phyloP scores from a whole-genome alignment of 495 filamentous ascomycete species.

The Penicillium fimorum region DNA sequence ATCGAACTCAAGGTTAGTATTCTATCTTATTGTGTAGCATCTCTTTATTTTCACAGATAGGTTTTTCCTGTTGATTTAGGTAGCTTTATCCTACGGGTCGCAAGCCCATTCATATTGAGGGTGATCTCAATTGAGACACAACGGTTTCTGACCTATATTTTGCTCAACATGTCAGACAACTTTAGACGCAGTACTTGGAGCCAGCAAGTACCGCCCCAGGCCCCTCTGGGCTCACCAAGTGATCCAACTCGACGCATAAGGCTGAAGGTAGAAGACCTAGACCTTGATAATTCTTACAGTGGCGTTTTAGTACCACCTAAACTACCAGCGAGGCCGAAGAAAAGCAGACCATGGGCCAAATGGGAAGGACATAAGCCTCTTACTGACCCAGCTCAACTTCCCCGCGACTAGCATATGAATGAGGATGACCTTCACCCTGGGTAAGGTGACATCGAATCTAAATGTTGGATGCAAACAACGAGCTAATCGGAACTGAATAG shows the following conservation, averaged over 20 bases:
- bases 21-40: neutral
- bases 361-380: neutral
- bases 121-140: neutral
- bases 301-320: neutral
- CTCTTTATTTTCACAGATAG: neutral
- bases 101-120: neutral
- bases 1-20: neutral
- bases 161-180: neutral
- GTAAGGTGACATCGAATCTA: neutral
- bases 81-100: neutral
- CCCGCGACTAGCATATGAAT: slow-evolving; percentile 2
- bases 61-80: neutral
- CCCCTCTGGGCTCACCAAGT: neutral
- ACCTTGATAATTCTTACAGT: neutral
- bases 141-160: neutral
- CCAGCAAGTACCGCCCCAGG: neutral
- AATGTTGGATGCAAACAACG: neutral
- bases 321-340: neutral
- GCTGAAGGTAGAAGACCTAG: neutral
- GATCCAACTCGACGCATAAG: neutral
- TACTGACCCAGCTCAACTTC: neutral
- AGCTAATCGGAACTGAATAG: neutral
- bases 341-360: neutral
- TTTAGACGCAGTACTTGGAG: neutral
- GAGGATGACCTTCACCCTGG: neutral